Evolutionary conservation across 2,329 filamentous ascomycete genomes (phyloP).

Genomic region (Trichophyton rubrum): DNA sequence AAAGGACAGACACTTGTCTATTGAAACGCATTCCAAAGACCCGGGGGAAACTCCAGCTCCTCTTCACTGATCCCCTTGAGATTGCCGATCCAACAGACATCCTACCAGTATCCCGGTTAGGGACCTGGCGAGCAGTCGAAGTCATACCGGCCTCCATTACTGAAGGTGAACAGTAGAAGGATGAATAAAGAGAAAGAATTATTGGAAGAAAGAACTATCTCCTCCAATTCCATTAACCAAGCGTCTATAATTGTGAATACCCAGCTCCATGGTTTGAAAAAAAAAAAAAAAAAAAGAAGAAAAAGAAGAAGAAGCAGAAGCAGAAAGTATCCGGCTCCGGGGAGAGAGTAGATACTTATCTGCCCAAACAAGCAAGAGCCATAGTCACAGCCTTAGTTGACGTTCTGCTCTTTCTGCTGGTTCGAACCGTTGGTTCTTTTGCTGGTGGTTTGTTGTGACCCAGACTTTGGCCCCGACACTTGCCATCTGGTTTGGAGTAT

Average conservation of each 20-base stretch:
- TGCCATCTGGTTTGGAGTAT: background rate
- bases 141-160: background rate
- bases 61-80: background rate
- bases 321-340: background rate
- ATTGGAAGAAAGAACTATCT: background rate
- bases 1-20: background rate
- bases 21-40: background rate
- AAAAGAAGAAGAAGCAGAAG: no score
- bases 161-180: background rate
- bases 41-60: background rate
- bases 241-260: background rate
- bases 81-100: background rate
- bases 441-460: background rate
- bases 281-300: background rate
- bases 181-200: background rate
- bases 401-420: background rate
- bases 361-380: background rate
- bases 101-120: background rate
- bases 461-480: background rate
- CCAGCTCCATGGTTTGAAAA: background rate
- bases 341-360: background rate
- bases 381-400: background rate
- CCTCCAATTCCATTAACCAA: background rate
- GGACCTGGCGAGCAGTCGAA: background rate
- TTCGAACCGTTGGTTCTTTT: background rate